Conservation (phyloP, 768 basidiomycete genomes). For the Trichaptum fuscoviolaceum region DNA sequence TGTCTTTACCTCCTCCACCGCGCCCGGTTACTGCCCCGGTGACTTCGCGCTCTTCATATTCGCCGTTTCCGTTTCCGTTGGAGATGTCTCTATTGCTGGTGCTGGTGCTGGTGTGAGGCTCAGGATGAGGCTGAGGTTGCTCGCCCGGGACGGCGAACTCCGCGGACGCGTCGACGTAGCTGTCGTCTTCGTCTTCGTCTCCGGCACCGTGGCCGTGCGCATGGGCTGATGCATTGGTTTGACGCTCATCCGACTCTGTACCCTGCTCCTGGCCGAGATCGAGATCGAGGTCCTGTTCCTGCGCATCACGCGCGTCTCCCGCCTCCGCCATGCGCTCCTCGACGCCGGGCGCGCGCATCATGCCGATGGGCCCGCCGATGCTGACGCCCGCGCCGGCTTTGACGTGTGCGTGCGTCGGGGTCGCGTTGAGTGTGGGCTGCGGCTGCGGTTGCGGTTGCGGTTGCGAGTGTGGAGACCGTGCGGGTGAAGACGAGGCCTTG, state of each 20-base stretch:
- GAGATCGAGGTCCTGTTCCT: not conserved
- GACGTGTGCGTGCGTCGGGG: constrained; percentile 9
- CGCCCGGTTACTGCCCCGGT: too few species aligned
- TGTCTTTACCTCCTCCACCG: not conserved
- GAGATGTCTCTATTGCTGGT: too few species aligned
- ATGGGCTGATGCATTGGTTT: too few species aligned
- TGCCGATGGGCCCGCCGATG: constrained; percentile 11
- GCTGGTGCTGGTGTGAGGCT: too few species aligned
- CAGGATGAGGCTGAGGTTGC: too few species aligned
- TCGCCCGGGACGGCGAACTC: too few species aligned
- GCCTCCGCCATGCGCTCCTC: not conserved
- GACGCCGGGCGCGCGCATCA: not conserved
- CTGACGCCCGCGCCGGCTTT: constrained; percentile 14
- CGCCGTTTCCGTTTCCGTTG: too few species aligned
- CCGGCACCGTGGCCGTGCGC: too few species aligned
- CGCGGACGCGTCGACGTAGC: not conserved
- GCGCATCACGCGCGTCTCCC: not conserved
- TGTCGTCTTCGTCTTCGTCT: not conserved
- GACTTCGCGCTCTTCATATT: too few species aligned
- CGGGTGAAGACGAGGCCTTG: not conserved
- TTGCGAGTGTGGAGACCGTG: not conserved
- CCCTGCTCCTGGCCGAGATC: not conserved
- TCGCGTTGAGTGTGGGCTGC: constrained; percentile 3
- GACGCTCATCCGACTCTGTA: too few species aligned
- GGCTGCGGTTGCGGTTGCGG: not conserved